A percentile compares a stretch with the other conserved stretches of the same genome.
phyloP scores from a whole-genome alignment of 495 filamentous ascomycete species.

The Podospora bellae-mahoneyi region DNA sequence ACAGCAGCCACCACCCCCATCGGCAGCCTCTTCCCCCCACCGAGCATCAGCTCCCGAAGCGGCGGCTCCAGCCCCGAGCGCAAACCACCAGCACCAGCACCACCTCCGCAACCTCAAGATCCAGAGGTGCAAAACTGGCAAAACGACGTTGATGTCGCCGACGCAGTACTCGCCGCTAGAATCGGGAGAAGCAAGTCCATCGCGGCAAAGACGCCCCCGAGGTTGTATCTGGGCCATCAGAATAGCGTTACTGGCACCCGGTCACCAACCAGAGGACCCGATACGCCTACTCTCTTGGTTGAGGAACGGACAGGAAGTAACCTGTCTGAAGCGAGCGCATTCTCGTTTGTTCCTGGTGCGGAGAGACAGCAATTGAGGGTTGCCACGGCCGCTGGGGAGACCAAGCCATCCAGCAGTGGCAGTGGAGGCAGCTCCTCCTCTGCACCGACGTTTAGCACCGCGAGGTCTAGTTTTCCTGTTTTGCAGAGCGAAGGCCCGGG shows the following conservation, averaged over 20 bases:
- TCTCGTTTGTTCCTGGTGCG: conserved; percentile 30
- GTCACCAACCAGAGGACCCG: conserved; percentile 1
- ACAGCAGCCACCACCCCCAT: conserved; percentile 11
- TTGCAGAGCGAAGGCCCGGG: conserved; percentile 64
- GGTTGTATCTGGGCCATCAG: not conserved
- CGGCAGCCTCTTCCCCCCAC: conserved; percentile 8
- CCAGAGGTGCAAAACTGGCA: conserved; percentile 60
- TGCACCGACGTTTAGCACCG: conserved; percentile 66
- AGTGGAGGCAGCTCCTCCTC: conserved; percentile 34
- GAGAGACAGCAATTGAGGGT: conserved; percentile 24
- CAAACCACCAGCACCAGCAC: not conserved
- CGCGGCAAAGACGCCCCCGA: conserved; percentile 15
- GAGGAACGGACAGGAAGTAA: conserved; percentile 37
- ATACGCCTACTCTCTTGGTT: conserved; percentile 13
- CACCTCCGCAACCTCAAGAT: conserved; percentile 32
- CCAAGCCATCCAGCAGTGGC: conserved; percentile 6
- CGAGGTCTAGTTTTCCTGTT: conserved; percentile 56
- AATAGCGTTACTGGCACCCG: not conserved
- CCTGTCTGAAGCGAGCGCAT: conserved; percentile 41
- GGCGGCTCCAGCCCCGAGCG: conserved; percentile 22
- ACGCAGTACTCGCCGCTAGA: conserved; percentile 40
- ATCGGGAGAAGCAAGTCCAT: conserved; percentile 21
- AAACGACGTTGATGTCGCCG: conserved; percentile 55
- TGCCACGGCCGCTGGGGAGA: not conserved
- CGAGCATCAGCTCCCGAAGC: conserved; percentile 19